These are phyloP conservation scores for Pichia occidentalis DNA, from an alignment of 805 yeast genomes.

Conservation along the genomic window DNA sequence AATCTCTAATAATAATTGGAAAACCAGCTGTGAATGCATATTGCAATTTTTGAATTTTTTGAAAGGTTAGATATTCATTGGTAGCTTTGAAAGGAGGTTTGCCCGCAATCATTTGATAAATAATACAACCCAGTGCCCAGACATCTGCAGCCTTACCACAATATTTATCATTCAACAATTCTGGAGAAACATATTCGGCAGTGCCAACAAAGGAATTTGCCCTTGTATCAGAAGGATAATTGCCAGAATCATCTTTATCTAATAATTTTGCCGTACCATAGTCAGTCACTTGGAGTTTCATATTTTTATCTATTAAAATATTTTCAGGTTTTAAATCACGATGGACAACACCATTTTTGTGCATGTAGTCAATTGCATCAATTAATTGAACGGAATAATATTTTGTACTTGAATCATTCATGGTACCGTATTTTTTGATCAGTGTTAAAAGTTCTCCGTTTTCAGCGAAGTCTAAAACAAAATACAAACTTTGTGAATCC, in stretches of 20 bases:
- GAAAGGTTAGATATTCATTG: constrained; percentile 75
- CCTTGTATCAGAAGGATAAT: constrained; percentile 57
- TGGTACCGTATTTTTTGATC: constrained; percentile 61
- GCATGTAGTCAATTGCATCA: constrained; percentile 69
- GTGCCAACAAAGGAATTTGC: constrained; percentile 84
- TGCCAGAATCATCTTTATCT: constrained; percentile 45
- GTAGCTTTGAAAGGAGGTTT: constrained; percentile 79
- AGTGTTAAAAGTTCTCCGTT: constrained; percentile 69
- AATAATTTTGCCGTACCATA: constrained; percentile 78
- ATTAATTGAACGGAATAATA: constrained; percentile 69
- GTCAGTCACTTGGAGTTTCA: constrained; percentile 67
- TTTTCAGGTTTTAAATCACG: constrained; percentile 83
- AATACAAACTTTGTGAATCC: constrained; percentile 65
- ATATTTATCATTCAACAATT: constrained; percentile 63
- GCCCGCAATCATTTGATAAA: constrained; percentile 59
- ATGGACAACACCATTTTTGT: constrained; percentile 68
- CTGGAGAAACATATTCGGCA: constrained; percentile 81
- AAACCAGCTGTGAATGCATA: constrained; percentile 83
- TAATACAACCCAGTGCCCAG: constrained; percentile 57
- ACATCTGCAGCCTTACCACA: constrained; percentile 55
- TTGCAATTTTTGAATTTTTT: constrained; percentile 72
- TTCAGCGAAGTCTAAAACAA: constrained; percentile 71
- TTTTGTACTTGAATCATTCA: constrained; percentile 60
- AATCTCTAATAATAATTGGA: constrained; percentile 65
- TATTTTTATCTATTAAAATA: constrained; percentile 54